A percentile compares a stretch with the other conserved stretches of the same genome.
These are phyloP conservation scores for Podospora comata DNA, from an alignment of 495 filamentous ascomycete species.

Conservation along the genomic window DNA sequence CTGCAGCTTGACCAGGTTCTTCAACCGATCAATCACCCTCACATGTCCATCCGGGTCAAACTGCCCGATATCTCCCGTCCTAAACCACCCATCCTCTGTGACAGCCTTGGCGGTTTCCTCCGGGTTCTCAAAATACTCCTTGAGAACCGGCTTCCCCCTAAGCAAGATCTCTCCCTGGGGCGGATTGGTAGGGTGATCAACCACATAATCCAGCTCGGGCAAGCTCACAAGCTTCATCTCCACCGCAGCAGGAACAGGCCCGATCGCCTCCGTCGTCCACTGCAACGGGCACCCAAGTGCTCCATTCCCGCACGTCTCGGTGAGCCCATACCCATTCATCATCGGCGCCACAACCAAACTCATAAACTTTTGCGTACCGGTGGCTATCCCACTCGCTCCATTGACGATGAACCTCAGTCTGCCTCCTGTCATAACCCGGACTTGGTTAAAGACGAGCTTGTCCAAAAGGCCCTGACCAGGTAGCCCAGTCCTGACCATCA, in stretches of 20 bases:
- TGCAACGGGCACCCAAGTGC: slow-evolving; percentile 65
- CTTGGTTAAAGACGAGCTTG: slow-evolving; percentile 72
- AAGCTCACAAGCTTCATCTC: slow-evolving; percentile 76
- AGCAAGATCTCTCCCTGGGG: slow-evolving; percentile 85
- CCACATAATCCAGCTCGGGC: slow-evolving; percentile 82
- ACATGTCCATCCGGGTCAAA: slow-evolving; percentile 76
- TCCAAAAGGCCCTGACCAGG: slow-evolving; percentile 72
- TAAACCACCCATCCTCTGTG: slow-evolving; percentile 87
- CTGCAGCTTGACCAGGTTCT: slow-evolving; percentile 73
- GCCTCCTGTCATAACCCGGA: slow-evolving; percentile 70
- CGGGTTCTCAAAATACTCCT: slow-evolving; percentile 75
- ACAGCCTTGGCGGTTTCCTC: slow-evolving; percentile 79
- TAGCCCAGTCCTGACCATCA: slow-evolving; percentile 62
- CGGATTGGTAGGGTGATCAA: slow-evolving; percentile 58
- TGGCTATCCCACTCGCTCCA: slow-evolving; percentile 80
- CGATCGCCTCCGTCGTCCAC: slow-evolving; percentile 69
- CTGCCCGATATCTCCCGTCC: slow-evolving; percentile 79
- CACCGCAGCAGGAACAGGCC: slow-evolving; percentile 56
- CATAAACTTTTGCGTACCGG: slow-evolving; percentile 72
- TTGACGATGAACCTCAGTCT: slow-evolving; percentile 68
- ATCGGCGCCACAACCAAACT: slow-evolving; percentile 72
- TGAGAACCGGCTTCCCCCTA: slow-evolving; percentile 65
- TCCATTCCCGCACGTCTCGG: slow-evolving; percentile 76
- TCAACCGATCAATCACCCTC: slow-evolving; percentile 83
- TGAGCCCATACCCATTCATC: slow-evolving; percentile 82